These are phyloP conservation scores for Eucalyptus pauciflora DNA, from an alignment of 345 rosid species.

Conservation along the genomic window DNA sequence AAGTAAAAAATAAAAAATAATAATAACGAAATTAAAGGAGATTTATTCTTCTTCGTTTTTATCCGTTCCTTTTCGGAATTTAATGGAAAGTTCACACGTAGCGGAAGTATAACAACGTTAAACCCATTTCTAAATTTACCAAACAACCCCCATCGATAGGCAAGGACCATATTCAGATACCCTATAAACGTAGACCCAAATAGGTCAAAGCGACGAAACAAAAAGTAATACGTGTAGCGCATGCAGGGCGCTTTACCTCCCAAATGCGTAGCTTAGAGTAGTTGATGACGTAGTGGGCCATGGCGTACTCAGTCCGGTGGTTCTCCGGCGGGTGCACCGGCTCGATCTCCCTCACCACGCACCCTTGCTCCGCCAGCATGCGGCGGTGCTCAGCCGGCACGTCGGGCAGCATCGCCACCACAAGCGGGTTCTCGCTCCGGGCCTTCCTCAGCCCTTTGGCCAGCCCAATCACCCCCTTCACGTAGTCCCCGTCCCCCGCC, in stretches of 20 bases:
- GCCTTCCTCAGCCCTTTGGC: slow-evolving; percentile 29
- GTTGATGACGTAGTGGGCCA: slow-evolving; percentile 30
- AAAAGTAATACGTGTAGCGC: not conserved
- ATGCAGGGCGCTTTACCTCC: slow-evolving; percentile 9
- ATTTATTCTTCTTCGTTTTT: not conserved
- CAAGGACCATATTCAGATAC: not conserved
- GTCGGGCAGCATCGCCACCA: slow-evolving; percentile 25
- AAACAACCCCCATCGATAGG: not conserved
- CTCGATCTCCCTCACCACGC: slow-evolving; percentile 16
- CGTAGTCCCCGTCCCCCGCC: slow-evolving; percentile 19
- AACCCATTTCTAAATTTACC: not conserved
- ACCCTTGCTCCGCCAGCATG: slow-evolving; percentile 13
- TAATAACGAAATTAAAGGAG: not conserved
- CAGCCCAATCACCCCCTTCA: slow-evolving; percentile 25
- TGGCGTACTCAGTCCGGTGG: slow-evolving; percentile 13
- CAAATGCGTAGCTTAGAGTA: slow-evolving; percentile 32
- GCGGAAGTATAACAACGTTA: not conserved
- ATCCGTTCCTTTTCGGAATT: not conserved
- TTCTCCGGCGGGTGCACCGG: slow-evolving; percentile 23
- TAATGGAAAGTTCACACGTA: not conserved
- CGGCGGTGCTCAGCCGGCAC: slow-evolving; percentile 23
- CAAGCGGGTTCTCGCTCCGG: slow-evolving; percentile 9
- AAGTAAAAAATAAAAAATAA: accelerated
- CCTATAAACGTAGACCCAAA: not conserved
- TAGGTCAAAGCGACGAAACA: not conserved